These are phyloP conservation scores for Pholiota microspora DNA, from an alignment of 768 basidiomycete genomes.

Conservation along the genomic window DNA sequence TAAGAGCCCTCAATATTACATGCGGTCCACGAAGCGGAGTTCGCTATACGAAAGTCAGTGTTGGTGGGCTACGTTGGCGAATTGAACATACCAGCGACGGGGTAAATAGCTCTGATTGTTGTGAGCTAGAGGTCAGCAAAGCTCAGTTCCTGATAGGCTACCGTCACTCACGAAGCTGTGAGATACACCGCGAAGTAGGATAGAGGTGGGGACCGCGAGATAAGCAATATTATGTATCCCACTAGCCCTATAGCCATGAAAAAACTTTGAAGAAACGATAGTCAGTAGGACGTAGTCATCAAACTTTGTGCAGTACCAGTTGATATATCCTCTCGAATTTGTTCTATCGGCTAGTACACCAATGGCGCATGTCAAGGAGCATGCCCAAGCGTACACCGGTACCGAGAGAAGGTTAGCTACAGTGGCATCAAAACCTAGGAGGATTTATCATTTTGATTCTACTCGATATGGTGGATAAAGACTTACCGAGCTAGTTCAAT, in stretches of 20 bases:
- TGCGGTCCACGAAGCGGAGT: constrained; percentile 58
- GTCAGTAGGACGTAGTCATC: background rate
- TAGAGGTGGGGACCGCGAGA: constrained; percentile 52
- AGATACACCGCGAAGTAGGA: constrained; percentile 75
- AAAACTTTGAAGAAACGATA: constrained; percentile 8
- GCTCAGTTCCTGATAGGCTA: background rate
- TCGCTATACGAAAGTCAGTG: constrained; percentile 8
- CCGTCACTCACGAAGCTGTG: constrained; percentile 57
- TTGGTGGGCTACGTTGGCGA: background rate
- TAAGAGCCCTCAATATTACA: constrained; percentile 74
- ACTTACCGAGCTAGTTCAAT: background rate
- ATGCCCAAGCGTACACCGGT: constrained; percentile 77
- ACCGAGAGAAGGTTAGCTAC: constrained; percentile 75
- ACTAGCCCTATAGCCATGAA: constrained; percentile 35
- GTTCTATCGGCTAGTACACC: constrained; percentile 65
- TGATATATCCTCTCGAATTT: constrained; percentile 57
- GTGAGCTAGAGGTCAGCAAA: background rate
- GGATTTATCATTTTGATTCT: background rate
- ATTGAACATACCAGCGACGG: constrained; percentile 15
- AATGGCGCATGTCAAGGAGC: constrained; percentile 58
- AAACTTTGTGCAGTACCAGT: constrained; percentile 44
- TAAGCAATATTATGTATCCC: constrained; percentile 68
- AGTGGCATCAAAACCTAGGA: constrained; percentile 56
- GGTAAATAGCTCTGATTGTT: constrained; percentile 41
- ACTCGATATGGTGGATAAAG: background rate